These are phyloP conservation scores for Sistotremastrum suecicum DNA, from an alignment of 768 basidiomycete species.

Conservation along the genomic window DNA sequence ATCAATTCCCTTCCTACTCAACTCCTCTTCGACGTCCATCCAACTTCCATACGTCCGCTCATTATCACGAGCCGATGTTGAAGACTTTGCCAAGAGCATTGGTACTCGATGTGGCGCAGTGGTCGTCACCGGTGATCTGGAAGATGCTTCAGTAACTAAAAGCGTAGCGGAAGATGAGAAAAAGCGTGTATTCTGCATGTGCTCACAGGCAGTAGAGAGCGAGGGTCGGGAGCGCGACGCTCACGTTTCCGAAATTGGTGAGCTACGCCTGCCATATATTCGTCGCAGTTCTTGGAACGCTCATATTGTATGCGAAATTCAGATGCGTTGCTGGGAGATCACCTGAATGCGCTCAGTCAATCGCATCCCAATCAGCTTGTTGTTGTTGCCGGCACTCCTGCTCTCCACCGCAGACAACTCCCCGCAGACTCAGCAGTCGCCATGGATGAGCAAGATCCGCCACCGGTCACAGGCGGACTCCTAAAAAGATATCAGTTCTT, in stretches of 20 bases:
- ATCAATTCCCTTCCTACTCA: conserved; percentile 31
- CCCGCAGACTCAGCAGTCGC: conserved; percentile 9
- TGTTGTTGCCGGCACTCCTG: not conserved
- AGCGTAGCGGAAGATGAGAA: conserved; percentile 19
- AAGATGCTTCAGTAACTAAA: conserved; percentile 14
- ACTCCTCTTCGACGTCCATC: conserved; percentile 35
- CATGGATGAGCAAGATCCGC: conserved; percentile 18
- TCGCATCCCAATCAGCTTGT: conserved; percentile 17
- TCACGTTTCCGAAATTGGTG: conserved; percentile 10
- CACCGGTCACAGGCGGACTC: conserved; percentile 39
- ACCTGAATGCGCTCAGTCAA: not conserved
- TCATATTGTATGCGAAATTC: not conserved
- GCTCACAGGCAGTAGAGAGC: conserved; percentile 34
- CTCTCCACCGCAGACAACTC: conserved; percentile 20
- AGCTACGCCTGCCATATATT: not conserved
- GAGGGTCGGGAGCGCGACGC: conserved; percentile 35
- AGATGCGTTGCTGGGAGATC: not conserved
- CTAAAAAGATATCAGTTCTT: conserved; percentile 64
- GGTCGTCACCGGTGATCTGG: conserved; percentile 27
- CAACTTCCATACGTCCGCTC: conserved; percentile 48
- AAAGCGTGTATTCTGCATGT: conserved; percentile 45
- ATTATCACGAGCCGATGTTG: conserved; percentile 16
- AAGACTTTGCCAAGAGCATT: conserved; percentile 28
- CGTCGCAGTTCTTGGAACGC: not conserved
- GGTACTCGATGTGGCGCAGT: conserved; percentile 40